Evolutionary conservation across 1,139 yeast genomes (phyloP).

Genomic region (Citeromyces siamensis): DNA sequence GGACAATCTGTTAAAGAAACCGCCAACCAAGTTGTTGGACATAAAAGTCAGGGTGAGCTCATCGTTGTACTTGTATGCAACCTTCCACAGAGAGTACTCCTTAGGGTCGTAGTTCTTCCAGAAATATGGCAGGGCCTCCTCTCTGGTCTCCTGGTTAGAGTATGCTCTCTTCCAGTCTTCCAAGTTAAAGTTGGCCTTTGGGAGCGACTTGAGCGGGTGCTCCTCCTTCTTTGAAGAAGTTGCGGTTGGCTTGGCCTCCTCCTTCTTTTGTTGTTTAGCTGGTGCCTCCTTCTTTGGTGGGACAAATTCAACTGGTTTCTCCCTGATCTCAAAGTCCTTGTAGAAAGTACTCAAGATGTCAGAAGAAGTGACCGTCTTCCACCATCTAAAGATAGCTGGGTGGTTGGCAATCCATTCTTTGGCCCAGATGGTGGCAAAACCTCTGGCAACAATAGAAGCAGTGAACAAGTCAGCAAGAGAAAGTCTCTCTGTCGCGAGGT

Average conservation of each 20-base stretch:
- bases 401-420: conserved; percentile 61
- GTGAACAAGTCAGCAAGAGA: conserved; percentile 73
- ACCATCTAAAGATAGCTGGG: conserved; percentile 84
- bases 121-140: conserved; percentile 94
- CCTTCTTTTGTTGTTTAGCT: conserved; percentile 16
- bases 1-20: conserved; percentile 91
- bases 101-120: conserved; percentile 83
- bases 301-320: conserved; percentile 62
- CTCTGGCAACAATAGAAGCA: conserved; percentile 50
- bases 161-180: conserved; percentile 97
- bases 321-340: conserved; percentile 41
- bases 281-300: conserved; percentile 62
- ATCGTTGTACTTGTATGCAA: conserved; percentile 95
- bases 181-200: conserved; percentile 53
- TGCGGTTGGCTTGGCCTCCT: conserved; percentile 19
- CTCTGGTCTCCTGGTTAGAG: conserved; percentile 97
- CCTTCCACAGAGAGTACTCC: conserved; percentile 94
- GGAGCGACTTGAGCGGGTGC: conserved; percentile 86
- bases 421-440: conserved; percentile 61
- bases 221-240: conserved; percentile 54
- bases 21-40: conserved; percentile 98
- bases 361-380: conserved; percentile 51
- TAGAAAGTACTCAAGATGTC: conserved; percentile 36
- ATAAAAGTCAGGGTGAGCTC: conserved; percentile 94
- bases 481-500: conserved; percentile 83